Percentiles rank a stretch among this genome's conserved stretches.
phyloP scores from a whole-genome alignment of 2,329 filamentous ascomycete genomes.

The Monosporascus cannonballus region DNA sequence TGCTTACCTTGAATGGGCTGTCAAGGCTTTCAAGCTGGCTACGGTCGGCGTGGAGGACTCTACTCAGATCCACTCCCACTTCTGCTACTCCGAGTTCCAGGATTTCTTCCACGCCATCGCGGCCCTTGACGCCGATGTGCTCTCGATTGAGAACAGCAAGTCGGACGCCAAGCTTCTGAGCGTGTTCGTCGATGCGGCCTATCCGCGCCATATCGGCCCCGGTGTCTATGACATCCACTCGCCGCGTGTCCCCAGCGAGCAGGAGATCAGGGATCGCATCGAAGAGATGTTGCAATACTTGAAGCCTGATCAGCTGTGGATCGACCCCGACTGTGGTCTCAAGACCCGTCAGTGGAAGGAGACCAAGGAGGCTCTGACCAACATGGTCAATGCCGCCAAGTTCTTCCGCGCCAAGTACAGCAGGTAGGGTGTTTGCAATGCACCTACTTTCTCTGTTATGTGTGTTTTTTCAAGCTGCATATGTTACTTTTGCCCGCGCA shows the following conservation, averaged over 20 bases:
- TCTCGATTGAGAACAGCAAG: constrained; percentile 99
- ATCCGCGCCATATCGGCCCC: constrained; percentile 96
- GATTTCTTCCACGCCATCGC: constrained; percentile 99
- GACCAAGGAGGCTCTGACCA: constrained; percentile 91
- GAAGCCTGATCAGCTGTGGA: constrained; percentile 98
- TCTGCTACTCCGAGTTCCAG: constrained; percentile 99
- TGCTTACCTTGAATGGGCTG: constrained; percentile 94
- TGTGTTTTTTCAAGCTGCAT: constrained; percentile 20
- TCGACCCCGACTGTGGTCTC: constrained; percentile 98
- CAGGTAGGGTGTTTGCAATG: constrained; percentile 40
- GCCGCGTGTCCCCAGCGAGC: constrained; percentile 90
- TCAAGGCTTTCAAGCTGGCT: constrained; percentile 95
- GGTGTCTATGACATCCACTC: constrained; percentile 99
- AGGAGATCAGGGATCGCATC: constrained; percentile 97
- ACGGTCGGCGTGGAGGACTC: constrained; percentile 89
- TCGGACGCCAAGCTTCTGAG: constrained; percentile 98
- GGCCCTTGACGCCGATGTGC: constrained; percentile 93
- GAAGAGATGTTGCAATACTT: constrained; percentile 97
- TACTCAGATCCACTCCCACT: constrained; percentile 99
- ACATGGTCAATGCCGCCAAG: constrained; percentile 99
- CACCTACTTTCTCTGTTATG: constrained; percentile 1
- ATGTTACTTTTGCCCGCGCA: constrained; percentile 16
- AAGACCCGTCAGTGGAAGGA: constrained; percentile 99
- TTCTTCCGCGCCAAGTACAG: constrained; percentile 86
- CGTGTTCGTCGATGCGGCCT: constrained; percentile 95